Conservation (phyloP, 2,329 filamentous ascomycete species). For the Purpureocillium lavendulum region DNA sequence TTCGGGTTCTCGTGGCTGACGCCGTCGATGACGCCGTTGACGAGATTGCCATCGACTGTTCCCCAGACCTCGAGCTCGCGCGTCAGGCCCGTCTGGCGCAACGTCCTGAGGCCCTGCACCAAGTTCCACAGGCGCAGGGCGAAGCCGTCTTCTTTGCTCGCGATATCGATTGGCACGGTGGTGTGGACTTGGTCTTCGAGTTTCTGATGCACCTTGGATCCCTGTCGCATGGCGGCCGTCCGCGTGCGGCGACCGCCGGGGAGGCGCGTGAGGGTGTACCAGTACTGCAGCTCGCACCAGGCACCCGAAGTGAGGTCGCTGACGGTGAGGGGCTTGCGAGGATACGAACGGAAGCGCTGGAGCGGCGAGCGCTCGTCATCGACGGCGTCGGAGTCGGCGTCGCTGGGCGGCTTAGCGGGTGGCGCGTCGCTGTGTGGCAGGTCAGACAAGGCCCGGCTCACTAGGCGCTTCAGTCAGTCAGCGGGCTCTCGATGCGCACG, state of each 20-base stretch:
- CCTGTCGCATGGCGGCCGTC: conserved; percentile 78
- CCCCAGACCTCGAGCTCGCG: conserved; percentile 83
- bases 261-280: conserved; percentile 70
- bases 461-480: conserved; percentile 64
- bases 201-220: conserved; percentile 69
- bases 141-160: conserved; percentile 72
- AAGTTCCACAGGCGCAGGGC: conserved; percentile 85
- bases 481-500: not conserved
- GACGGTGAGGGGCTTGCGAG: conserved; percentile 74
- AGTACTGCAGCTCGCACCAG: conserved; percentile 95
- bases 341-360: conserved; percentile 68
- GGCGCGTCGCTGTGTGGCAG: conserved; percentile 9
- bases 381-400: not conserved
- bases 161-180: conserved; percentile 62
- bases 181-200: conserved; percentile 82
- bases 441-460: conserved; percentile 34
- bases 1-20: conserved; percentile 73
- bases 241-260: conserved; percentile 63
- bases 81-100: conserved; percentile 63
- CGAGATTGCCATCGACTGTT: conserved; percentile 67
- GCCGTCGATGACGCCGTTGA: conserved; percentile 87
- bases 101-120: conserved; percentile 71
- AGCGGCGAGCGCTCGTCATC: conserved; percentile 48
- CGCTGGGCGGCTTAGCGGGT: conserved; percentile 6
- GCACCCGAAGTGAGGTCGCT: conserved; percentile 81